A percentile compares a stretch with the other conserved stretches of the same genome.
phyloP scores from a whole-genome alignment of 208 protist genomes.

The Wallacemonas collosoma region DNA sequence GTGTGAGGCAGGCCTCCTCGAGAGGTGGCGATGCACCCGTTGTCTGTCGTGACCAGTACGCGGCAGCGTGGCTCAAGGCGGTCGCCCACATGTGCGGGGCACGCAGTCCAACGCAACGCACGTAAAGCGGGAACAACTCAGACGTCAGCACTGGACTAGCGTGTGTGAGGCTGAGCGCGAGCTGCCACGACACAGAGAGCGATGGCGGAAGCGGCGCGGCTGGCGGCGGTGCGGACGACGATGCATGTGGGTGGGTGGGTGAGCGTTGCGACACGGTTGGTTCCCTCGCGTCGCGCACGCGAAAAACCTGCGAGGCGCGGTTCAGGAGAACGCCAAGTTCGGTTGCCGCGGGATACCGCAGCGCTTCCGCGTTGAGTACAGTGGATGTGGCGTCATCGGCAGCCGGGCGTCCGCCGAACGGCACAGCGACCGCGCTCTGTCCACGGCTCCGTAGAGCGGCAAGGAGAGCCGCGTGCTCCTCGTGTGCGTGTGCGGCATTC shows the following conservation, averaged over 20 bases:
- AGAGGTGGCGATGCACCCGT: background rate
- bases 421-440: background rate
- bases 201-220: conserved; percentile 9
- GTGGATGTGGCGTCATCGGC: background rate
- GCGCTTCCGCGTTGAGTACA: background rate
- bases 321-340: conserved; percentile 2
- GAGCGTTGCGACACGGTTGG: background rate
- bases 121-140: conserved; percentile 46
- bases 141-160: conserved; percentile 30
- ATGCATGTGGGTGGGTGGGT: background rate
- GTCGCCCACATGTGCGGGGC: conserved; percentile 46
- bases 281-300: background rate
- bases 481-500: background rate
- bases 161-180: conserved; percentile 35
- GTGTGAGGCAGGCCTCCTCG: conserved; percentile 15
- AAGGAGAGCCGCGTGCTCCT: background rate
- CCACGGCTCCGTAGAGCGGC: background rate
- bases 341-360: conserved; percentile 11
- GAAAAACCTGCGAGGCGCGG: background rate
- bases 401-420: background rate
- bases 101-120: conserved; percentile 50
- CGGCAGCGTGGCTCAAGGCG: conserved; percentile 31
- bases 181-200: conserved; percentile 29
- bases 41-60: background rate
- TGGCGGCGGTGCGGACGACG: background rate